Conservation (phyloP, 192 early-diverging fungal species). For the Backusella westeae region DNA sequence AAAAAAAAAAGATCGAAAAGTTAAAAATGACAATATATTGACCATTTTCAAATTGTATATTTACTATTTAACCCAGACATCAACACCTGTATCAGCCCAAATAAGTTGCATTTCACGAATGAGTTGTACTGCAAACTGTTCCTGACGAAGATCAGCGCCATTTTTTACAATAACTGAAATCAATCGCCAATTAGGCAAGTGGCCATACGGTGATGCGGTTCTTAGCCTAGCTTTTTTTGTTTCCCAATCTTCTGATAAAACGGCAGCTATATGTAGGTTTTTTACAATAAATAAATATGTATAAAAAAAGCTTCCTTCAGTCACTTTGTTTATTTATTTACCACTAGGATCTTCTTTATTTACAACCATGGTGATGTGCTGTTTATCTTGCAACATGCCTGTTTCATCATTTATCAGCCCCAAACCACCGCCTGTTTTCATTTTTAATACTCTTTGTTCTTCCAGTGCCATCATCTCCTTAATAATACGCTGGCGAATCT, state of each 20-base stretch:
- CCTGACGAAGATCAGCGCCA: constrained; percentile 93
- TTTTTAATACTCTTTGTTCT: constrained; percentile 71
- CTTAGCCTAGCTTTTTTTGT: constrained; percentile 83
- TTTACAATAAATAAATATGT: background rate
- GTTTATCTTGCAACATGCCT: constrained; percentile 56
- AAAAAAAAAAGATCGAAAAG: background rate
- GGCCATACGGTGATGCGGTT: constrained; percentile 81
- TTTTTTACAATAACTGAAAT: constrained; percentile 95
- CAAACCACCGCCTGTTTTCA: constrained; percentile 68
- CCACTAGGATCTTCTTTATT: constrained; percentile 64
- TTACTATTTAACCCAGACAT: constrained; percentile 91
- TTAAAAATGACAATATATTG: background rate
- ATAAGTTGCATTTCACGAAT: constrained; percentile 92
- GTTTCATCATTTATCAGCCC: constrained; percentile 59
- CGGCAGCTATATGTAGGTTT: constrained; percentile 60
- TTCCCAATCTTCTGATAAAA: constrained; percentile 92
- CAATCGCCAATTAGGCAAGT: constrained; percentile 80
- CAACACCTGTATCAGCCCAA: constrained; percentile 75
- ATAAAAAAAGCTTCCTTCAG: background rate
- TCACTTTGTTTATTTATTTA: background rate
- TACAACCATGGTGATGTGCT: constrained; percentile 26
- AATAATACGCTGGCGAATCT: constrained; percentile 85
- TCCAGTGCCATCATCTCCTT: constrained; percentile 95
- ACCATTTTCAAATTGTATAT: constrained; percentile 15
- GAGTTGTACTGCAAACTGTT: constrained; percentile 93